These are phyloP conservation scores for Alternaria panax DNA, from an alignment of 2,329 filamentous ascomycete species.

Conservation along the genomic window DNA sequence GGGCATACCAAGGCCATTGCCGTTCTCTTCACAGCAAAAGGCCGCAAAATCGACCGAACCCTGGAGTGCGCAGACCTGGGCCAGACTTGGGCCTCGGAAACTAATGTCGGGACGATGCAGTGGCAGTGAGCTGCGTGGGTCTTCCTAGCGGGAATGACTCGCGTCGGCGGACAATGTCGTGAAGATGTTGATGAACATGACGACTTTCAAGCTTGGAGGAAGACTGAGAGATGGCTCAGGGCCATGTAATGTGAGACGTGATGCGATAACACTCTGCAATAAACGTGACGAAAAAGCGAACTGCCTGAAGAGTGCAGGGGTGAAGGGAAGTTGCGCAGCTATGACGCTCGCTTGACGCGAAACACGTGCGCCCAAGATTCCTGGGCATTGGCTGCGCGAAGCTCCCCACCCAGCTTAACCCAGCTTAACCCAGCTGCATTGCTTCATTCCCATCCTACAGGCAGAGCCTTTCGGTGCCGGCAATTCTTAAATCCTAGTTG, in stretches of 20 bases:
- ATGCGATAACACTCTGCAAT: not conserved
- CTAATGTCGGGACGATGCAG: conserved; percentile 13
- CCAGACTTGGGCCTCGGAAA: conserved; percentile 6
- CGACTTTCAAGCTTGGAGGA: fast-evolving
- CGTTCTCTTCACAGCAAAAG: not conserved
- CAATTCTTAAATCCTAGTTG: not conserved
- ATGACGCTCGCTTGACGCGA: conserved; percentile 9
- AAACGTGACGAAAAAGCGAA: not conserved
- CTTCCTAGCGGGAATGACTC: conserved; percentile 13
- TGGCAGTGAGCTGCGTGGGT: conserved; percentile 6
- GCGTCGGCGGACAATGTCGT: not conserved
- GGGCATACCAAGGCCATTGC: not conserved
- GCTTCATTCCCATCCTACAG: conserved; percentile 1
- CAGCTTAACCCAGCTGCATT: conserved; percentile 11
- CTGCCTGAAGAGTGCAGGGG: not conserved
- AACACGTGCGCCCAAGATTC: conserved; percentile 16
- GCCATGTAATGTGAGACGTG: not conserved
- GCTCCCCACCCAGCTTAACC: conserved; percentile 17
- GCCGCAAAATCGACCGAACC: not conserved
- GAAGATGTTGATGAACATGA: not conserved
- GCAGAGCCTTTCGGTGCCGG: conserved; percentile 20
- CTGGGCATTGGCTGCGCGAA: conserved; percentile 17
- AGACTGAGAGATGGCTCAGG: not conserved
- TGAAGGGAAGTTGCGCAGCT: conserved; percentile 4
- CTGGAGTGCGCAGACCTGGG: not conserved